Conservation (phyloP, 768 basidiomycete genomes). For the Lactarius evosmus region DNA sequence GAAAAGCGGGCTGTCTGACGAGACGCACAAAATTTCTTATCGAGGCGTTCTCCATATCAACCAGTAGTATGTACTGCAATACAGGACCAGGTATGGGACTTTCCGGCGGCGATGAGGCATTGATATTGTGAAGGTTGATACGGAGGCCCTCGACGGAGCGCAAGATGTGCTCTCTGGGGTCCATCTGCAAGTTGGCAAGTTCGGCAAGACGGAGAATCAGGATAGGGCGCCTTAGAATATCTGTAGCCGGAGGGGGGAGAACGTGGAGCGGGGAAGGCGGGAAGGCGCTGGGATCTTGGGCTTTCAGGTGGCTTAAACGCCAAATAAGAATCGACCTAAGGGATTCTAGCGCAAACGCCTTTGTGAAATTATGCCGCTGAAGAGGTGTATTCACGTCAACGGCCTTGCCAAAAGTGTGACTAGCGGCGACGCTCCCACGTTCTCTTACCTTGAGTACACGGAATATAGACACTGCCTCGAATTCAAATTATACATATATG, state of each 20-base stretch:
- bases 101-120: constrained; percentile 35
- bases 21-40: constrained; percentile 54
- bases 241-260: constrained; percentile 51
- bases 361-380: constrained; percentile 66
- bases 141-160: constrained; percentile 51
- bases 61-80: constrained; percentile 63
- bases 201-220: constrained; percentile 49
- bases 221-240: constrained; percentile 65
- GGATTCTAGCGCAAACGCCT: constrained; percentile 59
- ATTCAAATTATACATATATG: no score
- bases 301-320: constrained; percentile 40
- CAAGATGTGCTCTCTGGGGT: constrained; percentile 43
- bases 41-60: constrained; percentile 60
- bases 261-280: constrained; percentile 31
- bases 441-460: constrained; percentile 48
- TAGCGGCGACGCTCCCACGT: no score
- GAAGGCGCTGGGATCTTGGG: constrained; percentile 10
- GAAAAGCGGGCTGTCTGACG: constrained; percentile 13
- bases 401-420: not conserved
- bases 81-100: constrained; percentile 35
- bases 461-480: constrained; percentile 34
- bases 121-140: constrained; percentile 50
- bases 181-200: constrained; percentile 43
- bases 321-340: constrained; percentile 53
- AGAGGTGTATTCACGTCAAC: constrained; percentile 19